phyloP scores from a whole-genome alignment of 345 rosid species.

The Citrus sp. region DNA sequence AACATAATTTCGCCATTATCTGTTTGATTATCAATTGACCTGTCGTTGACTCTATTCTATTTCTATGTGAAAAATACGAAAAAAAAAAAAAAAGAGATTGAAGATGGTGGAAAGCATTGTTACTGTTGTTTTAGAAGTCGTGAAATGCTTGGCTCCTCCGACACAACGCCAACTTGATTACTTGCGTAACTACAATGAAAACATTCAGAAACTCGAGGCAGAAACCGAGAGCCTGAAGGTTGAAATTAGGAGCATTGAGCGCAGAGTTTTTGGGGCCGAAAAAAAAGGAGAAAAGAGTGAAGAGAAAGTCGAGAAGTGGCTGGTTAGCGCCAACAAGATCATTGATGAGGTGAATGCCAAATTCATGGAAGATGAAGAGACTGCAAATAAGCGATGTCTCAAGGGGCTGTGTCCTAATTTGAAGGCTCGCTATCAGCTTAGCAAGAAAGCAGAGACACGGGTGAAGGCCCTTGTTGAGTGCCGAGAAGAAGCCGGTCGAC shows the following conservation, averaged over 20 bases:
- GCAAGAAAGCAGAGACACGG: not conserved
- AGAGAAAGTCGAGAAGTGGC: too few relatives aligned
- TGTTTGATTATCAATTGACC: too few relatives aligned
- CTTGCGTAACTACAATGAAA: not conserved
- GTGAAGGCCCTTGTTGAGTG: not conserved
- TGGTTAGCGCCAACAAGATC: too few relatives aligned
- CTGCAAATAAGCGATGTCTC: not conserved
- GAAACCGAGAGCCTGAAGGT: not conserved
- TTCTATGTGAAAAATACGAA: too few relatives aligned
- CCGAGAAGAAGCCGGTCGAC: not conserved
- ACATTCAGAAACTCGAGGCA: not conserved
- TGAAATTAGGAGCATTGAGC: not conserved
- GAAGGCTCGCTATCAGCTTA: not conserved
- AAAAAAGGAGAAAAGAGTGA: not conserved
- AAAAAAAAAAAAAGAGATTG: too few relatives aligned
- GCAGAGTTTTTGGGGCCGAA: not conserved
- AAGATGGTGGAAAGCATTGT: too few relatives aligned
- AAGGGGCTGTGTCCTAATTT: constrained; percentile 10
- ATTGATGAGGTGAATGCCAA: not conserved
- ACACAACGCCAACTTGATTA: not conserved
- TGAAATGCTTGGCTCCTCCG: not conserved
- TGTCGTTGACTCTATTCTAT: too few relatives aligned
- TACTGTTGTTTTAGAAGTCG: not conserved
- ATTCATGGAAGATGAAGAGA: too few relatives aligned
- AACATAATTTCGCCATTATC: too few relatives aligned